phyloP scores from a whole-genome alignment of 257 asterid genomes.

The Ajuga chamaepitys region DNA sequence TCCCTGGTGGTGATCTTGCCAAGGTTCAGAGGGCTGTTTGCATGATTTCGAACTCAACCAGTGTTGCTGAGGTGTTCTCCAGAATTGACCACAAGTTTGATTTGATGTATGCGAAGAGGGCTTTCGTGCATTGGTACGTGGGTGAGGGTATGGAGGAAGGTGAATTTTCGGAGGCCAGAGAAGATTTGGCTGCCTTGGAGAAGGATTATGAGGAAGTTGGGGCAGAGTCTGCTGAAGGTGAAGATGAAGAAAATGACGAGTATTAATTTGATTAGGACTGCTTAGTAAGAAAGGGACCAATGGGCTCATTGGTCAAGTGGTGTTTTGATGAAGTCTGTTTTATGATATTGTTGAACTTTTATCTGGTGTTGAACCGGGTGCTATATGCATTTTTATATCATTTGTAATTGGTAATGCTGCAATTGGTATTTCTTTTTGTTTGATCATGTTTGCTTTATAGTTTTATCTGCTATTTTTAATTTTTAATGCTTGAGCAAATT shows the following conservation, averaged over 20 bases:
- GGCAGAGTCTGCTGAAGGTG: constrained; percentile 86
- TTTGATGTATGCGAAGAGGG: constrained; percentile 88
- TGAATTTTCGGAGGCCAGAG: constrained; percentile 92
- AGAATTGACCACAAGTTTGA: constrained; percentile 92
- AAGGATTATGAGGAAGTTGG: constrained; percentile 96
- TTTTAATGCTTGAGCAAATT: too few species aligned
- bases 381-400: neutral
- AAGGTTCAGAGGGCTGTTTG: constrained; percentile 98
- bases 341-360: neutral
- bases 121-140: constrained; percentile 93
- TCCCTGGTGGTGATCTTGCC: constrained; percentile 91
- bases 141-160: constrained; percentile 99
- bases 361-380: neutral
- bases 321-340: neutral
- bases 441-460: neutral
- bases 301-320: constrained; percentile 26
- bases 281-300: constrained; percentile 6
- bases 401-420: neutral
- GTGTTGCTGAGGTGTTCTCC: constrained; percentile 95
- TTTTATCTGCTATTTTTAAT: too few species aligned
- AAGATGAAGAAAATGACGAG: constrained; percentile 72
- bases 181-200: constrained; percentile 97
- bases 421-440: neutral
- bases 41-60: constrained; percentile 92
- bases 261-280: constrained; percentile 14